Evolutionary conservation across 495 filamentous ascomycete species (phyloP), one percentile per base, ranked within the genome.

Genomic region (Trichodelitschia bisporula): DNA sequence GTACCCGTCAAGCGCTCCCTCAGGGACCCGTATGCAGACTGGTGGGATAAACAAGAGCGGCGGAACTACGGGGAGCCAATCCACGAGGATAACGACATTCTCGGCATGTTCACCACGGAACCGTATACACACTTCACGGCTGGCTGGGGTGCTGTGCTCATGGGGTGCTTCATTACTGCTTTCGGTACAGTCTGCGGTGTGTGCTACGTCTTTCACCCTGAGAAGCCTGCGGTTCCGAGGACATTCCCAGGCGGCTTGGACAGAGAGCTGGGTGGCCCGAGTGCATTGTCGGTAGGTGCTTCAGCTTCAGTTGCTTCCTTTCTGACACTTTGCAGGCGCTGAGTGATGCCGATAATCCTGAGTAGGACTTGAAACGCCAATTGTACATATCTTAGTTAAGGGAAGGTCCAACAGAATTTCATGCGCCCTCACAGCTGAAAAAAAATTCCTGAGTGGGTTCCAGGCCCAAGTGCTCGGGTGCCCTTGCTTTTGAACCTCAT

Each of bases 21-120:
- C 54, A 77, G 89, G 48, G 89, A 95, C 48, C 89, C 89, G 20
- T 66, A 95, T 46, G 84, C 54, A 42, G 74, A 79, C 48, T 95
- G 82, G 79, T 95, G 84, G 84, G 83, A 95, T 52, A 74, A 79
- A 58, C 83, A 95, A 47, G 84, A 92, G 49, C 74, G 83, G 42
- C 70, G 83, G 35, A 92, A 95, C 58, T 99, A 71, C 42, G 80
- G 80, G 43, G 89, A 99, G 53, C 75, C 82, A 3, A 67, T 90
- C 17, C 84, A 99, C 50, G 89, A 99, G 54, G 89, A 99, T 52
- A 72, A 95, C 46, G 89, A 99, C 49, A 69, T 92, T 32, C 61
- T 95, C 14, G 83, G 84, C 44, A 70, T 90, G 33, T 84, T 99
- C 56, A 72, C 74, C 30, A 66, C 77, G 1, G 68, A 92, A 44